Percentiles rank a stretch among this genome's conserved stretches.
Evolutionary conservation across 164 flowering plant species (phyloP).

Genomic region (Brasenia schreberi): DNA sequence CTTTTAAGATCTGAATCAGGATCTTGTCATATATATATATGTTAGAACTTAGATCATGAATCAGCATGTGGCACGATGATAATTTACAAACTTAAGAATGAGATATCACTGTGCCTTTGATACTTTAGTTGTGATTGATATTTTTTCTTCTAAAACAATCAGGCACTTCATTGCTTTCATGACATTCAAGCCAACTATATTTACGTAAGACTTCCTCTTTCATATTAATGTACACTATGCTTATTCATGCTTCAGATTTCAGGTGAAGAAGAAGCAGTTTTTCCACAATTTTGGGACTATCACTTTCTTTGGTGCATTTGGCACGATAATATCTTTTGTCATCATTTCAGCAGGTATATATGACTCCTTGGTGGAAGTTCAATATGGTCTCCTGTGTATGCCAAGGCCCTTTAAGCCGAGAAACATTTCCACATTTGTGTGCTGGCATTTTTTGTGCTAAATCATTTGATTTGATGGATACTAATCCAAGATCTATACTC

Average conservation of each 20-base stretch:
- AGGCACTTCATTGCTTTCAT: neutral
- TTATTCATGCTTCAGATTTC: slow-evolving; percentile 31
- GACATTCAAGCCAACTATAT: neutral
- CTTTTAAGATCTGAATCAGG: too few species aligned
- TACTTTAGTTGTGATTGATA: too few species aligned
- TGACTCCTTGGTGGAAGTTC: neutral
- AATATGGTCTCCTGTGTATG: neutral
- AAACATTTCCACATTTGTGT: too few species aligned
- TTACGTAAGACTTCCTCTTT: neutral
- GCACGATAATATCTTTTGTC: slow-evolving; percentile 57
- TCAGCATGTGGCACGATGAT: too few species aligned
- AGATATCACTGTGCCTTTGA: too few species aligned
- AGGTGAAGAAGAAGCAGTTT: slow-evolving; percentile 71
- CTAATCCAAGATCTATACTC: neutral
- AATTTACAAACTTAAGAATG: too few species aligned
- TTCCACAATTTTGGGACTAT: slow-evolving; percentile 71
- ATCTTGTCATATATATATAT: too few species aligned
- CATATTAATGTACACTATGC: neutral
- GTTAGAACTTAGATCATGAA: too few species aligned
- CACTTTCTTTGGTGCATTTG: slow-evolving; percentile 60
- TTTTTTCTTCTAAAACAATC: too few species aligned
- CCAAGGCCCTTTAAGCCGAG: too few species aligned
- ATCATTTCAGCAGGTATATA: slow-evolving; percentile 45
- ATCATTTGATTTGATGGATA: too few species aligned
- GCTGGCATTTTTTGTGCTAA: too few species aligned